Conservation (phyloP, 495 filamentous ascomycete genomes). For the Daldinia childiae region DNA sequence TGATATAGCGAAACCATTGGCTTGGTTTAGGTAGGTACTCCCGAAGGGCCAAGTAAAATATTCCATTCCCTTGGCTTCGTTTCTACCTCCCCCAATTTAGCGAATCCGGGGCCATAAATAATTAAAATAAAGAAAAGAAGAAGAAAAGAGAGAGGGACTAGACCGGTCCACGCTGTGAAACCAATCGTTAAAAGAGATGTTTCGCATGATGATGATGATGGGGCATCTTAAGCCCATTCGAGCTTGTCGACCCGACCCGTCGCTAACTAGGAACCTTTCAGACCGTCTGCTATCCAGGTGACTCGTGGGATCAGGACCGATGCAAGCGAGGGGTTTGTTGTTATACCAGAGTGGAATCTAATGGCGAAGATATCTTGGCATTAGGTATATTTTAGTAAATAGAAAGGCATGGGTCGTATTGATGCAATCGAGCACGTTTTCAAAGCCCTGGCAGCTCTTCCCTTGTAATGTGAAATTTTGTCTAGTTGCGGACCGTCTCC, state of each 20-base stretch:
- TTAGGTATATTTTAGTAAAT: slow-evolving; percentile 46
- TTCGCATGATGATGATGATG: slow-evolving; percentile 24
- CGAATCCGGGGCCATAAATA: slow-evolving; percentile 19
- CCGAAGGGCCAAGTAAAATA: slow-evolving; percentile 14
- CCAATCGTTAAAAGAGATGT: slow-evolving; percentile 16
- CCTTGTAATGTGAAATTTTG: slow-evolving; percentile 3
- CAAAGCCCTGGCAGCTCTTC: slow-evolving; percentile 28
- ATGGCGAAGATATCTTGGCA: slow-evolving; percentile 40
- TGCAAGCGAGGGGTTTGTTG: slow-evolving; percentile 7
- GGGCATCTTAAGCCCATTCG: slow-evolving; percentile 20
- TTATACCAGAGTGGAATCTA: slow-evolving; percentile 32
- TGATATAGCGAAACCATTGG: slow-evolving; percentile 20
- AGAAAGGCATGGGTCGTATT: slow-evolving; percentile 23
- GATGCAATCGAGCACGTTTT: slow-evolving; percentile 17
- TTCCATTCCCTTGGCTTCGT: slow-evolving; percentile 3
- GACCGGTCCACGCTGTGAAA: slow-evolving; percentile 42
- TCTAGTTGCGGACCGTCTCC: slow-evolving; percentile 12
- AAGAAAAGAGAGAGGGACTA: slow-evolving; percentile 3
- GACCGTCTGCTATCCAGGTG: neutral
- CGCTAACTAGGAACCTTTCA: slow-evolving; percentile 4
- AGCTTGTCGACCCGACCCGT: slow-evolving; percentile 32
- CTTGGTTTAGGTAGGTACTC: slow-evolving; percentile 37
- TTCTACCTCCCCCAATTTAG: slow-evolving; percentile 10
- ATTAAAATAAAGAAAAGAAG: neutral
- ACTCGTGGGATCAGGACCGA: slow-evolving; percentile 15